phyloP scores from a whole-genome alignment of 305 asterid species.

The Fraxinus latifolia region DNA sequence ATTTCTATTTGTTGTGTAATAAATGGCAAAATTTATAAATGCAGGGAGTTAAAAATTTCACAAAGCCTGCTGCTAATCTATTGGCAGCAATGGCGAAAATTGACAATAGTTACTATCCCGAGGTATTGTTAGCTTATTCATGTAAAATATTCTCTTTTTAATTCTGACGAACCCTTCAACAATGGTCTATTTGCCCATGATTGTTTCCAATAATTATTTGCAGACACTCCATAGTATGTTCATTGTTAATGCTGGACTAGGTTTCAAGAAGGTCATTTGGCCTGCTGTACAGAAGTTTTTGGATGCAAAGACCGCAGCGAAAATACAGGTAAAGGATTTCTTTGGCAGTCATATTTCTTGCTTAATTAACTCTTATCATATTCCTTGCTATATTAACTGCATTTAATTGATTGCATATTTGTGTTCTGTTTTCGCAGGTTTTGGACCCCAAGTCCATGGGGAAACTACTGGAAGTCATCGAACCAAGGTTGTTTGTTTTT shows the following conservation, averaged over 20 bases:
- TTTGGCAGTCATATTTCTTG: constrained; percentile 6
- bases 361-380: neutral
- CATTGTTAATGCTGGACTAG: constrained; percentile 87
- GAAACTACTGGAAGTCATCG: constrained; percentile 73
- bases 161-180: constrained; percentile 13
- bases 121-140: constrained; percentile 46
- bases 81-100: constrained; percentile 79
- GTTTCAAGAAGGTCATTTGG: constrained; percentile 92
- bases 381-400: neutral
- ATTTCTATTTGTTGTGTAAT: constrained; percentile 11
- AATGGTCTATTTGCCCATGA: neutral
- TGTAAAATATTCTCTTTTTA: constrained; percentile 2
- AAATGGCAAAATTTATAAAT: constrained; percentile 15
- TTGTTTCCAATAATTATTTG: constrained; percentile 26
- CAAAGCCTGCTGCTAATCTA: constrained; percentile 65
- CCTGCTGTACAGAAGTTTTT: constrained; percentile 88
- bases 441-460: constrained; percentile 71
- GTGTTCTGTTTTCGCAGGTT: constrained; percentile 47
- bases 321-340: constrained; percentile 58
- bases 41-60: constrained; percentile 84
- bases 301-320: constrained; percentile 75
- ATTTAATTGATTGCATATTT: constrained; percentile 19
- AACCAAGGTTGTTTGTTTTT: constrained; percentile 54
- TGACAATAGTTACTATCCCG: constrained; percentile 78
- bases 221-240: constrained; percentile 88